Conservation (phyloP, 257 asterid species). For the Solanum chiquidenum region DNA sequence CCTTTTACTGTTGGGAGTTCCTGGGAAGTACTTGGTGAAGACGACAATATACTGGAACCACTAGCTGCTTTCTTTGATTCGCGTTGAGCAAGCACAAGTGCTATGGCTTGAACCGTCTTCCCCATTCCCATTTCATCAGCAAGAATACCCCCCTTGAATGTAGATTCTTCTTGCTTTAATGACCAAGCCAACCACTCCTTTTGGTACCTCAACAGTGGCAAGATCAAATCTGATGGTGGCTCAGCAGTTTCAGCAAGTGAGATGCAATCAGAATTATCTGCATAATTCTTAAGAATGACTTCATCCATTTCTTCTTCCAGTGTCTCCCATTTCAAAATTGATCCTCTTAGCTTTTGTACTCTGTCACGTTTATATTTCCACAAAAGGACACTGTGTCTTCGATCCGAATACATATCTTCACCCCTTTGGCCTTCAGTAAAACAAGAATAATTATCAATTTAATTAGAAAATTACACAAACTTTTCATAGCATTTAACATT, state of each 20-base stretch:
- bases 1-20: neutral
- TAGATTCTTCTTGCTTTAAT: constrained; percentile 67
- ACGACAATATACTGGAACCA: constrained; percentile 8
- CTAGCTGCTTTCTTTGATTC: constrained; percentile 22
- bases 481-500: neutral
- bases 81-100: constrained; percentile 76
- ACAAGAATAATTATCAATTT: neutral
- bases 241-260: constrained; percentile 40
- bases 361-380: constrained; percentile 26
- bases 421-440: neutral
- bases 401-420: neutral
- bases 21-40: neutral
- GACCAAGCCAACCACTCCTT: constrained; percentile 96
- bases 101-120: constrained; percentile 83
- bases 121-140: constrained; percentile 99
- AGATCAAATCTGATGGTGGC: constrained; percentile 56
- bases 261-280: constrained; percentile 34
- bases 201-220: constrained; percentile 72
- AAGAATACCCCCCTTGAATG: constrained; percentile 69
- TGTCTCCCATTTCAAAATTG: constrained; percentile 39
- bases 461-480: neutral
- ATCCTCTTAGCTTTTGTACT: constrained; percentile 17
- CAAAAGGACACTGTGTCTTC: neutral
- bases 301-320: constrained; percentile 42
- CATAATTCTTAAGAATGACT: constrained; percentile 49